phyloP scores from a whole-genome alignment of 306 rosid genomes.

The Pyrus betulifolia region DNA sequence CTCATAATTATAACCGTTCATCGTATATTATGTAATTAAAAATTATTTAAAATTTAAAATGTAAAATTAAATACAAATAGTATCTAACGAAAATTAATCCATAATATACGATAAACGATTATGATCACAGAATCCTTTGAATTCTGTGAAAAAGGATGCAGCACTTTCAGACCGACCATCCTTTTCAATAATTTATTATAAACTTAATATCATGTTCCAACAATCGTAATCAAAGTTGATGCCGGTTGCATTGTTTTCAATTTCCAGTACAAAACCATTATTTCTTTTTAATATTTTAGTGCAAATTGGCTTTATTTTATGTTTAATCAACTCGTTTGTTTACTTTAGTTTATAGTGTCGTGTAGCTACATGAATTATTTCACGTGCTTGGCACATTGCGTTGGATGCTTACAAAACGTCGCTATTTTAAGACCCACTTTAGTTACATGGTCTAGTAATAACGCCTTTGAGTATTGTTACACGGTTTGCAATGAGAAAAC shows the following conservation, averaged over 20 bases:
- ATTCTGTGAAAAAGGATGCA: too few species aligned
- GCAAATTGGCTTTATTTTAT: neutral
- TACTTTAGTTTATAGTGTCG: neutral
- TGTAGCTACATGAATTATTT: neutral
- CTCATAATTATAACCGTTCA: too few species aligned
- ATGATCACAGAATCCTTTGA: rapidly evolving
- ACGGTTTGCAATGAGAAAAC: neutral
- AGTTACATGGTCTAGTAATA: too few species aligned
- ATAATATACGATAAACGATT: rapidly evolving
- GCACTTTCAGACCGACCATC: neutral
- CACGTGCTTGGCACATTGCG: neutral
- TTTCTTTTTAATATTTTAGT: neutral
- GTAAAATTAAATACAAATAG: too few species aligned
- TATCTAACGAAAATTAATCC: too few species aligned
- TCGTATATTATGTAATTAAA: rapidly evolving
- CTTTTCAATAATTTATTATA: neutral
- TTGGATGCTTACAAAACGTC: neutral
- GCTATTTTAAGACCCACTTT: neutral
- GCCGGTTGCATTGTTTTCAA: neutral
- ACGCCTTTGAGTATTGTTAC: too few species aligned
- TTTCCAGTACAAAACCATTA: neutral
- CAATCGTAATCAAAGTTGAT: neutral
- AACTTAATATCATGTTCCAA: neutral
- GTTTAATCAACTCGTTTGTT: neutral
- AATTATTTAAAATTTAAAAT: too few species aligned